A percentile compares a stretch with the other conserved stretches of the same genome.
Conservation (phyloP, 73 alveolate species). For the Paramecium tetraurelia region DNA sequence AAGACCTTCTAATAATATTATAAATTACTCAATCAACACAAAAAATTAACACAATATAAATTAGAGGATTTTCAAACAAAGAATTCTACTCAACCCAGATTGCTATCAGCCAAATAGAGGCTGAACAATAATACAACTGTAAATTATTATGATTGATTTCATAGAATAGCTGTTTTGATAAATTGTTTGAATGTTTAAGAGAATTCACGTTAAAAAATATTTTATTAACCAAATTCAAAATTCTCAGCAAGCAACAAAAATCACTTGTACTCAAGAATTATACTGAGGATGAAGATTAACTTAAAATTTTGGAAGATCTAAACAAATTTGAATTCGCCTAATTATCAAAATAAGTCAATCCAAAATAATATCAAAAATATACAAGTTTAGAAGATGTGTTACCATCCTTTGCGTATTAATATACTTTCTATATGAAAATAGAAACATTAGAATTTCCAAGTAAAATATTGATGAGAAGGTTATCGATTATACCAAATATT, state of each 20-base stretch:
- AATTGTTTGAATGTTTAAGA: neutral
- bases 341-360: neutral
- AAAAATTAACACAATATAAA: neutral
- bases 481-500: neutral
- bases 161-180: neutral
- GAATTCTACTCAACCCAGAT: neutral
- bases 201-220: neutral
- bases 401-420: constrained; percentile 5
- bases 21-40: neutral
- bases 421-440: neutral
- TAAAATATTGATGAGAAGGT: neutral
- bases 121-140: neutral
- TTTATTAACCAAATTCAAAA: neutral
- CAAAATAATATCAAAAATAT: neutral
- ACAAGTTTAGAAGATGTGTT: neutral
- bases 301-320: neutral
- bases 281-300: neutral
- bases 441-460: neutral
- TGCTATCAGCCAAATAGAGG: neutral
- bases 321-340: neutral
- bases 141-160: neutral
- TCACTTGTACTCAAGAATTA: neutral
- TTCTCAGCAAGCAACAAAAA: neutral
- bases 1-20: neutral
- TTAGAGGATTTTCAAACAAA: neutral